phyloP scores from a whole-genome alignment of 2,329 filamentous ascomycete genomes.

The Aspergillus sp. region DNA sequence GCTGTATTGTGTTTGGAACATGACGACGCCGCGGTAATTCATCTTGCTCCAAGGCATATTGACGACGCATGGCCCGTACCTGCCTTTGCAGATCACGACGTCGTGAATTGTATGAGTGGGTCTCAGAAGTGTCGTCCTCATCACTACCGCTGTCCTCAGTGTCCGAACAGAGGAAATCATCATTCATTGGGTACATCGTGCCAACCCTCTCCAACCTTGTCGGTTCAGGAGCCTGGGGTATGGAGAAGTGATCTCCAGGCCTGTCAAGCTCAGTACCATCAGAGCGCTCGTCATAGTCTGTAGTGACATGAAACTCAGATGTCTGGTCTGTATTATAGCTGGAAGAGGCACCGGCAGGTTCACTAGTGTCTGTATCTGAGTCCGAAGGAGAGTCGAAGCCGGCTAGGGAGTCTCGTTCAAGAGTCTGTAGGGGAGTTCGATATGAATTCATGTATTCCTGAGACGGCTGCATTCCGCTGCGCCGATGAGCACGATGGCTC shows the following conservation, averaged over 20 bases:
- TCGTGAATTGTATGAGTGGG: slow-evolving; percentile 25
- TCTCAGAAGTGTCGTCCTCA: slow-evolving; percentile 27
- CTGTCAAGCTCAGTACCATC: slow-evolving; percentile 39
- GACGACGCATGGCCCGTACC: slow-evolving; percentile 22
- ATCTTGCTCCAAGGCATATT: slow-evolving; percentile 18
- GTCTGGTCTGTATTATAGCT: slow-evolving; percentile 19
- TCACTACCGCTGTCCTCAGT: slow-evolving; percentile 33
- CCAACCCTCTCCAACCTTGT: slow-evolving; percentile 21
- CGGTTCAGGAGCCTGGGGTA: slow-evolving; percentile 24
- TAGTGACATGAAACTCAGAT: slow-evolving; percentile 36
- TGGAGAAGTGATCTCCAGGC: slow-evolving; percentile 24
- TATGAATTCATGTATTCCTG: slow-evolving; percentile 41
- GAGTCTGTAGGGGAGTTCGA: slow-evolving; percentile 36
- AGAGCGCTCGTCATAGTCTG: slow-evolving; percentile 38
- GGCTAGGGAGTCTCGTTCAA: slow-evolving; percentile 29
- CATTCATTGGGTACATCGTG: slow-evolving; percentile 26
- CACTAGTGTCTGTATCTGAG: slow-evolving; percentile 24
- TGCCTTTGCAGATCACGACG: slow-evolving; percentile 29
- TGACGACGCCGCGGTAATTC: slow-evolving; percentile 23
- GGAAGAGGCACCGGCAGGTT: slow-evolving; percentile 11
- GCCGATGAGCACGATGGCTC: slow-evolving; percentile 29
- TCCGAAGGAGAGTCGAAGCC: slow-evolving; percentile 25
- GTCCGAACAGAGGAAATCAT: slow-evolving; percentile 32
- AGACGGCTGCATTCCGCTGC: slow-evolving; percentile 34
- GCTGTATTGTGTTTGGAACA: slow-evolving; percentile 29